Base-by-base conservation (phyloP, 2,329 filamentous ascomycete species). In the Harringtonia lauricola region DNA sequence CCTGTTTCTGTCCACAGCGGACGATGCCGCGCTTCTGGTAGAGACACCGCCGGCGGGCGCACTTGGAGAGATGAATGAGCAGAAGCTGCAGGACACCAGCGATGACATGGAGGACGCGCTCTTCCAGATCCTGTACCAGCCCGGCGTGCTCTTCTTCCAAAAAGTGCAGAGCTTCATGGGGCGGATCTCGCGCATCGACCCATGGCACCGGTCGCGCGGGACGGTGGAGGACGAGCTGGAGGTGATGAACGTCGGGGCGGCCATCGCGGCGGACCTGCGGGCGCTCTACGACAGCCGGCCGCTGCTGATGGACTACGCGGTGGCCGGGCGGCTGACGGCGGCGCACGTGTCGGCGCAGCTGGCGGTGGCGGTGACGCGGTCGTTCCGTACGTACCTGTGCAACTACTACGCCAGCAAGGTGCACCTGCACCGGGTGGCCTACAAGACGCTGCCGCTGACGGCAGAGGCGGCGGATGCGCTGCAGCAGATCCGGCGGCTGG, bases 141-240 rank as follows among this genome's bases (percentile, higher is more conserved):
- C 71, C 0, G 71, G 71, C 0, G 66, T 74, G 18, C 59, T 71
- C 3, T 77, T 78, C 54, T 77, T 72, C 49, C 72, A 76, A 43
- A 72, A 74, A 47, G 70, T 76, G 0, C 72, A 74, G 52, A 71
- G 67, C 29, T 74, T 76, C 52, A 74, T 74, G 59, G 72, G 72
- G 2, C 64, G 70, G 6, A 74, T 76, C 39, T 71, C 72, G 8
- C 66, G 68, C 44, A 75, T 76, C 42, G 71, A 76, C 44, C 71
- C 65, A 1, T 76, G 71, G 69, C 72, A 76, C 52, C 66, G 72
- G 12, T 65, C 64, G 21, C 64, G 72, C 8, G 72, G 72, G 5
- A 76, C 71, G 0, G 72, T 76, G 10, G 65, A 74, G 40, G 73
- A 76, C 51, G 71, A 76, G 57, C 74, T 68, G 2, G 72, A 77